Conservation (phyloP, 345 rosid species). For the Eucalyptus globulus region DNA sequence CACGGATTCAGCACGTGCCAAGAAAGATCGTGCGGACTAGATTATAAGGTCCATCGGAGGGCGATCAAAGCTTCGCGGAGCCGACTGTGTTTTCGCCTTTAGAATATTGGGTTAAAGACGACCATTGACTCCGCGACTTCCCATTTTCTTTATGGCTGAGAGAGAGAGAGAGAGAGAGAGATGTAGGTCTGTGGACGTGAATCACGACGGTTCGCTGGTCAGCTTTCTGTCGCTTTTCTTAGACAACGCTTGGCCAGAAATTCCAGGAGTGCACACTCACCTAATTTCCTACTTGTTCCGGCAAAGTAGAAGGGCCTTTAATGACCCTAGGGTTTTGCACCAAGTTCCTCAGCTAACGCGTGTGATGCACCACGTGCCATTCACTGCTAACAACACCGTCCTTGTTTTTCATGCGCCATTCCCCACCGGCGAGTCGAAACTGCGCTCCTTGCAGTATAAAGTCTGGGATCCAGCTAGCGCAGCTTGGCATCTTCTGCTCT, state of each 20-base stretch:
- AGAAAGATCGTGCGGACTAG: not conserved
- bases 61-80: not conserved
- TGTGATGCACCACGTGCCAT: not conserved
- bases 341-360: not conserved
- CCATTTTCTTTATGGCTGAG: not conserved
- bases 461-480: constrained; percentile 10
- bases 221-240: not conserved
- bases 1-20: not conserved
- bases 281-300: not conserved
- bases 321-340: not conserved
- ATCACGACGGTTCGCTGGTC: not conserved
- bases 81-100: not conserved
- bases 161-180: not conserved
- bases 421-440: not conserved
- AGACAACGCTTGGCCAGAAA: not conserved
- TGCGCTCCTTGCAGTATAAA: not conserved
- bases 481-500: constrained; percentile 32
- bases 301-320: not conserved
- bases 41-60: not conserved
- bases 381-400: not conserved
- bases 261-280: not conserved
- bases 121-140: not conserved
- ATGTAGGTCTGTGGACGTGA: not conserved
- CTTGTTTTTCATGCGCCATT: not conserved
- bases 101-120: not conserved